These are phyloP conservation scores for Xylariaceae sp. DNA, from an alignment of 2,329 filamentous ascomycete genomes.

Conservation along the genomic window DNA sequence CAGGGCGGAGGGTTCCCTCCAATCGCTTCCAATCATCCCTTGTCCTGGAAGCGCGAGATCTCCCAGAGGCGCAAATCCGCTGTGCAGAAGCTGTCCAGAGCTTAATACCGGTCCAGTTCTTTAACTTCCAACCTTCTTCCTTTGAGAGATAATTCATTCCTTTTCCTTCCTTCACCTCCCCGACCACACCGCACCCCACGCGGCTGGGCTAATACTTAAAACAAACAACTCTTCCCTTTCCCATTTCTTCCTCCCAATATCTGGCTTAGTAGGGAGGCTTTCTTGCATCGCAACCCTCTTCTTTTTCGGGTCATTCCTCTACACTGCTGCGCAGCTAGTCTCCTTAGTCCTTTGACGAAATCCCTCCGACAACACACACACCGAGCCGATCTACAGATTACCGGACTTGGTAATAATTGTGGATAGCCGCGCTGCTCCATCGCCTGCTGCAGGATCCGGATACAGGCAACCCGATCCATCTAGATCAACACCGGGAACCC, in stretches of 20 bases:
- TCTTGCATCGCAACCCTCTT: background rate
- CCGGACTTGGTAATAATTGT: background rate
- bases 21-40: no score
- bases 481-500: background rate
- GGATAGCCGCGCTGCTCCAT: background rate
- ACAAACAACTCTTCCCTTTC: background rate
- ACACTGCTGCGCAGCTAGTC: conserved; percentile 23
- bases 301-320: conserved; percentile 3
- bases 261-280: background rate
- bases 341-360: conserved; percentile 20
- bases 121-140: background rate
- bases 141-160: background rate
- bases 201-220: background rate
- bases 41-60: no score
- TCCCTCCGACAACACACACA: conserved; percentile 1
- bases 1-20: no score
- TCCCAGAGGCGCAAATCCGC: no score
- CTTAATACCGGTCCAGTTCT: no score
- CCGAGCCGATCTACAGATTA: conserved; percentile 4
- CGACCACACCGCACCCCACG: background rate
- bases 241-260: conserved; percentile 1
- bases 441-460: background rate
- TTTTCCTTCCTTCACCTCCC: background rate
- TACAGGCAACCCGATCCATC: background rate
- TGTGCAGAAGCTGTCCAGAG: no score